A percentile compares a stretch with the other conserved stretches of the same genome.
phyloP scores from a whole-genome alignment of 129 eudicot species.

The Escallonia rubra region DNA sequence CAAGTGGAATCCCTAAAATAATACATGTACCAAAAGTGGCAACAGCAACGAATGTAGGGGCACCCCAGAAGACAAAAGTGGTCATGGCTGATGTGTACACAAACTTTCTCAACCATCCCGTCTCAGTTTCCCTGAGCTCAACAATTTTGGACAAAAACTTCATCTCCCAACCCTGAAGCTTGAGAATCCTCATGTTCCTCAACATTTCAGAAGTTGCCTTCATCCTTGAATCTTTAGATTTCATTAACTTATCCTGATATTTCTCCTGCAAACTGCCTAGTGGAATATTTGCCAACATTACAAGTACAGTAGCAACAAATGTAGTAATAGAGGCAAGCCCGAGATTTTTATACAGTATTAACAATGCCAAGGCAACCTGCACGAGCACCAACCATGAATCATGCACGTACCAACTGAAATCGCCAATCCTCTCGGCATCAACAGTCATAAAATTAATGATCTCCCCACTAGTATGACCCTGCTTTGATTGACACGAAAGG shows the following conservation, averaged over 20 bases:
- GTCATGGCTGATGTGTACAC: slow-evolving; percentile 40
- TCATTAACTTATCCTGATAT: slow-evolving; percentile 69
- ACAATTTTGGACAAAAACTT: slow-evolving; percentile 62
- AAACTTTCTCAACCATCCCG: slow-evolving; percentile 60
- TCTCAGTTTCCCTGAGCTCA: slow-evolving; percentile 50
- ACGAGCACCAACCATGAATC: slow-evolving; percentile 61
- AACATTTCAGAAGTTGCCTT: slow-evolving; percentile 84
- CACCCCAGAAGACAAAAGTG: slow-evolving; percentile 60
- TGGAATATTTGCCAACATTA: slow-evolving; percentile 63
- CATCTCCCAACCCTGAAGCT: slow-evolving; percentile 95
- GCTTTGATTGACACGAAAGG: slow-evolving; percentile 51
- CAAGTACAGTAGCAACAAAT: slow-evolving; percentile 38
- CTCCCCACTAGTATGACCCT: slow-evolving; percentile 55
- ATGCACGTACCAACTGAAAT: slow-evolving; percentile 61
- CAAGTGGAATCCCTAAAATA: slow-evolving; percentile 70
- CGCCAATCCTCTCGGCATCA: slow-evolving; percentile 73
- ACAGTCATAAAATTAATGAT: slow-evolving; percentile 75
- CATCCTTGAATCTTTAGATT: slow-evolving; percentile 81
- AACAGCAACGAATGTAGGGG: slow-evolving; percentile 75
- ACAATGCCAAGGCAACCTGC: slow-evolving; percentile 56
- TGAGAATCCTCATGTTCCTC: slow-evolving; percentile 90
- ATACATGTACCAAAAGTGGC: slow-evolving; percentile 73
- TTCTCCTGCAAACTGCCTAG: slow-evolving; percentile 50
- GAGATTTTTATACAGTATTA: slow-evolving; percentile 45
- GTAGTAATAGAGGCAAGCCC: slow-evolving; percentile 78